These are phyloP conservation scores for Aspergillus candidus DNA, from an alignment of 2,329 filamentous ascomycete species.

Conservation along the genomic window DNA sequence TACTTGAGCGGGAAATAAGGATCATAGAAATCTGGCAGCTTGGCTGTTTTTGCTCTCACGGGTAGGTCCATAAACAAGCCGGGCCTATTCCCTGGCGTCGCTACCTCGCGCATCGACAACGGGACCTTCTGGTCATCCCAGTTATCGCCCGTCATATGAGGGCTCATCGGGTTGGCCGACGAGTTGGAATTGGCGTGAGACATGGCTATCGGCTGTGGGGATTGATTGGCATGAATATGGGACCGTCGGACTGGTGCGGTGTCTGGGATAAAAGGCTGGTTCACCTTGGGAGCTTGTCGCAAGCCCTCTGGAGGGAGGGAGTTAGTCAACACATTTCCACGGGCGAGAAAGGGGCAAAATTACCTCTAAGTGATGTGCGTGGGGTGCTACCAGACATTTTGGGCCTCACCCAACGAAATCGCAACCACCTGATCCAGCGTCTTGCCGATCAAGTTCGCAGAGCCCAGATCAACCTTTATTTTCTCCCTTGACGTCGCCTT, in stretches of 20 bases:
- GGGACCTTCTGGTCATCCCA: constrained; percentile 37
- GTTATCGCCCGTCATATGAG: constrained; percentile 26
- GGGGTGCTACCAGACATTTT: constrained; percentile 20
- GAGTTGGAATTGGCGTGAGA: constrained; percentile 23
- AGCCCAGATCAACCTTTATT: too few species aligned
- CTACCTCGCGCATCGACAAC: constrained; percentile 36
- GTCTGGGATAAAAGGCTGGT: constrained; percentile 36
- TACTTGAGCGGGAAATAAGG: constrained; percentile 32
- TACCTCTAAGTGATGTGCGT: constrained; percentile 25
- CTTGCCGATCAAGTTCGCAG: neutral
- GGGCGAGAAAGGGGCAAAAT: constrained; percentile 3
- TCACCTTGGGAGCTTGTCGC: constrained; percentile 35
- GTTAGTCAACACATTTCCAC: neutral
- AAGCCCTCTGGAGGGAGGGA: constrained; percentile 30
- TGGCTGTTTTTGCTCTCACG: constrained; percentile 24
- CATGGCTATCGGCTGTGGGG: constrained; percentile 28
- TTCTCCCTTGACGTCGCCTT: too few species aligned
- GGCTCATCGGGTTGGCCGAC: constrained; percentile 25
- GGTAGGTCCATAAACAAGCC: constrained; percentile 27
- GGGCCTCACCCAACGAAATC: constrained; percentile 1
- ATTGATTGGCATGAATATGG: constrained; percentile 23
- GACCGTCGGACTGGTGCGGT: constrained; percentile 33
- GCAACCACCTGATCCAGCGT: neutral
- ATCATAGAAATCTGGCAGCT: constrained; percentile 35
- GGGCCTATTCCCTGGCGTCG: constrained; percentile 40